Base-by-base conservation (phyloP, 2,329 filamentous ascomycete species). In the Nemania sp. region DNA sequence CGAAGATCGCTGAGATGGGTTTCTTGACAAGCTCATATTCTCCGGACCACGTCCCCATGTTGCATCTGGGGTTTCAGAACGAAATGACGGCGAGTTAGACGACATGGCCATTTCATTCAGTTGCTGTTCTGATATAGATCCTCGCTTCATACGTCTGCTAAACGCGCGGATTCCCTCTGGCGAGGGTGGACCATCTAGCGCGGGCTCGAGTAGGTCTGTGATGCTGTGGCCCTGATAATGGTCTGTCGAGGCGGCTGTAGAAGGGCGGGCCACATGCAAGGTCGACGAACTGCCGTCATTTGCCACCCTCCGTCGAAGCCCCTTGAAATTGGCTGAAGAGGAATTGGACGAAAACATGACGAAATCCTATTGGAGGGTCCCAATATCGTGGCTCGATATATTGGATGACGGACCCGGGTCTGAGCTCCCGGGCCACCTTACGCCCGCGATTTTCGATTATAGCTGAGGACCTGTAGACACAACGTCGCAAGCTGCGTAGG, bases 161-260 rank as follows among this genome's bases (percentile, higher is more conserved):
- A 89, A 81, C 66, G 86, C 86, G 71, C 88, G 85, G 72, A 89
- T 83, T 69, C 83, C 84, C 73, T 88, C 85, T 29, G 88, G 87
- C 38, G 88, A 90, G 0, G 88, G 87, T 47, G 88, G 88, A 20
- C 86, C 86, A 72, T 90, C 87, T 64, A 90, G 79, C 68, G 88
- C 84, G 56, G 88, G 87, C 66, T 85, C 87, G 65, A 90, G 78
- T 62, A 87, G 80, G 66, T 86, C 83, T 67, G 80, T 74, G 55
- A 81, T 63, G 64, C 61, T 53, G 41, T 72, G 55, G 26, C 57
- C 58, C 38, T 67, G 54, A 57, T 66, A 64, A 55, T 67, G 63
- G 63, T 68, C 62, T 51, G 71, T 54, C 56, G 70, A 67, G 47
- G 67, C 60, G 38, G 71, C 56, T 32, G 70, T 71, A 8, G 68